Base-by-base conservation (phyloP, 768 basidiomycete species). In the Panellus pusillus region DNA sequence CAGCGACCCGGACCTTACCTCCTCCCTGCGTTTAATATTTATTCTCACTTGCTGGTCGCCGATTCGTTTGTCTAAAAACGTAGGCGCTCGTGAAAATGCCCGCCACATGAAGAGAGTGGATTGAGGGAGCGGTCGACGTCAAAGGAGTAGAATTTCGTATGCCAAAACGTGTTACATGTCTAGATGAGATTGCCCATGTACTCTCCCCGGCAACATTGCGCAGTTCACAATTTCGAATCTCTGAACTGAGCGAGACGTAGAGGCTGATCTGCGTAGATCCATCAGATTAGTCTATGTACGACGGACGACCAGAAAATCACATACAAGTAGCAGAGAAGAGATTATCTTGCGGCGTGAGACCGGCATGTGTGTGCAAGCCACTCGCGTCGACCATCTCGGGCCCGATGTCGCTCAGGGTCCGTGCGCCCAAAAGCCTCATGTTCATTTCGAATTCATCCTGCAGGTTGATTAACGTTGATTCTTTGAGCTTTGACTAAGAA, bases 401-500 rank as follows among this genome's bases (percentile, higher is more conserved):
- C 0, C 83, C 81, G 49, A 98, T 73, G 31, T 98, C 92, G 43
- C 76, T 78, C 41, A 98, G 68, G 0, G 79, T 87, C 3, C 77
- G 82, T 1, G 93, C 93, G 9, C 96, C 96, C 20, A 98, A 70
- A 3, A 98, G 76, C 14, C 95, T 86, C 82, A 98, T 81, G 70
- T 95, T 93, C 96, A 98, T 98, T 75, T 95, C 92, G 62, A 98
- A 92, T 68, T 98, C 96, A 63, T 95, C 92, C 92, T 97, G 64
- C 5, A 55, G 7, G 13, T 14, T 37, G 24, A 17, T 32, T 28
- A 17, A 54, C 42, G 48, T 35, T 27, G 20, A 24, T 9, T 24
- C 6, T 24, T 24, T 18, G 15, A 24, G 43, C 14, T 14, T 36
- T 5, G 18, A n/a, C 19, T 36, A 4, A 1, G 45, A 11, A 3